Evolutionary conservation across 2,329 filamentous ascomycete species (phyloP), one percentile per base, ranked within the genome.

Genomic region (Tolypocladium sp.): DNA sequence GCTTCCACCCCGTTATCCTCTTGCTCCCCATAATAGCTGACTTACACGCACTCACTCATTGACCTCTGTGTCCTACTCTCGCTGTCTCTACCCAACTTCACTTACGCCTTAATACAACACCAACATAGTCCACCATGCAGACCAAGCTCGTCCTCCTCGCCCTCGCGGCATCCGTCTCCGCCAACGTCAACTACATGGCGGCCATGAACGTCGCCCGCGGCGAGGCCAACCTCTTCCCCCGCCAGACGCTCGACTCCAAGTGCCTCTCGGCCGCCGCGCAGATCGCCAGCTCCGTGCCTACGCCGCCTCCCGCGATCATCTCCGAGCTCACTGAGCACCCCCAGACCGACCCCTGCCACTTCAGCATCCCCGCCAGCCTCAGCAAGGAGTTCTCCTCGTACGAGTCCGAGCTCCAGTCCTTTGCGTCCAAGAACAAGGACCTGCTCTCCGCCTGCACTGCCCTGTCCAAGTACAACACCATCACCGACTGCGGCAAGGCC

Each of bases 291-390:
- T 59, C 63, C 10, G 40, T 72, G 17, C 72, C 72, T 15, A 71
- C 71, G 4, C 71, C 72, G 22, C 64, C 69, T 6, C 63, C 71
- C 2, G 61, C 61, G 38, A 64, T 75, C 63, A 38, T 66, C 59
- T 62, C 65, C 41, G 68, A 69, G 62, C 40, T 65, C 35, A 53
- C 54, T 12, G 58, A 61, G 10, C 57, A 70, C 63, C 63, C 67
- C 7, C 63, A 65, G 57, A 67, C 68, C 57, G 67, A 74, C 67
- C 63, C 66, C 4, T 75, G 73, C 71, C 25, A 59, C 62, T 68
- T 70, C 66, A 67, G 59, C 58, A 59, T 67, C 8, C 70, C 74
- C n/a, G 44, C 61, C 27, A 67, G 64, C 64, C 67, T 75, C 41
- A 67, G 62, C 64, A 63, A 59, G 37, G 63, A 70, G 49, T 74